A percentile compares a stretch with the other conserved stretches of the same genome.
Evolutionary conservation across 805 yeast genomes (phyloP).

Genomic region (Barnettozyma wickerhamii): DNA sequence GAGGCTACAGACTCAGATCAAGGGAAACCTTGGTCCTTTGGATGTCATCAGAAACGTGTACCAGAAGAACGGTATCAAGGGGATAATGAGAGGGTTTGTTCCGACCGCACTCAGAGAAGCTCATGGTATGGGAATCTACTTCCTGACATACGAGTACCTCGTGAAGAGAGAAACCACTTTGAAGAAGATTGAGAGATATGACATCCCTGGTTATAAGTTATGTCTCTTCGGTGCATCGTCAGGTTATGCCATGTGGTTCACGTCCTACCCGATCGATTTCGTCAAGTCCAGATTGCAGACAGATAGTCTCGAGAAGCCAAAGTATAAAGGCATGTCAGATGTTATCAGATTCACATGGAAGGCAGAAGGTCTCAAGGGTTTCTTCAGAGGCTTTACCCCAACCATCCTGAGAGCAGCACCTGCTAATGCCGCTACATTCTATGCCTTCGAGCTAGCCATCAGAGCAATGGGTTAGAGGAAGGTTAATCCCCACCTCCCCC

Average conservation of each 20-base stretch:
- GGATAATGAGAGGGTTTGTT: constrained; percentile 72
- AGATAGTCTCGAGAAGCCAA: constrained; percentile 57
- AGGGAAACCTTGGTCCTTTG: constrained; percentile 65
- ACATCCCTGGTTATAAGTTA: constrained; percentile 82
- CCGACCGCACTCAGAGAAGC: constrained; percentile 86
- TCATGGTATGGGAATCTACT: constrained; percentile 85
- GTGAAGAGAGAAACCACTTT: constrained; percentile 59
- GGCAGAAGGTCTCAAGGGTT: constrained; percentile 67
- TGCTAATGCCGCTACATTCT: constrained; percentile 95
- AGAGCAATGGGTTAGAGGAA: constrained; percentile 33
- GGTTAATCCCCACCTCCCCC: too few relatives aligned
- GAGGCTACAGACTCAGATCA: constrained; percentile 83
- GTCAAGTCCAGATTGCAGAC: constrained; percentile 86
- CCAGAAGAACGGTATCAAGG: constrained; percentile 47
- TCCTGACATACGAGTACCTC: constrained; percentile 86
- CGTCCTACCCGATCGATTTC: constrained; percentile 85
- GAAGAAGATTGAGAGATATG: constrained; percentile 49
- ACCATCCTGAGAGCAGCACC: constrained; percentile 96
- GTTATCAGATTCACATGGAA: constrained; percentile 52
- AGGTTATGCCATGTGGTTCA: constrained; percentile 85
- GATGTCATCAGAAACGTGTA: constrained; percentile 62
- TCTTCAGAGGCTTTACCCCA: constrained; percentile 88
- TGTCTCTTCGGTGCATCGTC: constrained; percentile 88
- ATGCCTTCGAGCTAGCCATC: constrained; percentile 88
- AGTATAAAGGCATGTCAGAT: constrained; percentile 51